Evolutionary conservation across 495 filamentous ascomycete species (phyloP).

Genomic region (Podospora pseudocomata): DNA sequence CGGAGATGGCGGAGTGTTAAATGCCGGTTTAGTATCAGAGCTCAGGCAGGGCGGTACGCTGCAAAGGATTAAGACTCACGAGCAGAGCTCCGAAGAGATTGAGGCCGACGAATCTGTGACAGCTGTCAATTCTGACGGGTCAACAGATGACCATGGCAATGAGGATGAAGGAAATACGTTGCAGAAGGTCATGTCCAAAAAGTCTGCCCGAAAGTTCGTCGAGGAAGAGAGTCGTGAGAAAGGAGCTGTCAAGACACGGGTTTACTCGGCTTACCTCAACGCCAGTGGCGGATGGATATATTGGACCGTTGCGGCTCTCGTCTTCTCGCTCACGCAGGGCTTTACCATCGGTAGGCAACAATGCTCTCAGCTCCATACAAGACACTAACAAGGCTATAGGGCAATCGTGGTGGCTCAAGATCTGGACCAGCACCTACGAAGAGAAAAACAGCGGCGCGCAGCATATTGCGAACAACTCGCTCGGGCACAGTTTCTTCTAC

Average conservation of each 20-base stretch:
- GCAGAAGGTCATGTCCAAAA: slow-evolving; percentile 42
- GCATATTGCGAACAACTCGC: slow-evolving; percentile 13
- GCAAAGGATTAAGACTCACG: slow-evolving; percentile 56
- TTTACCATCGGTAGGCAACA: slow-evolving; percentile 45
- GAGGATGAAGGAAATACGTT: slow-evolving; percentile 34
- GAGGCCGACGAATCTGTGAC: slow-evolving; percentile 44
- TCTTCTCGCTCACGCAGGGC: slow-evolving; percentile 51
- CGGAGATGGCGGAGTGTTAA: slow-evolving; percentile 59
- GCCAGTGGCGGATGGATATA: slow-evolving; percentile 62
- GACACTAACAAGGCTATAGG: slow-evolving; percentile 16
- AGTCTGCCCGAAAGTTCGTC: slow-evolving; percentile 59
- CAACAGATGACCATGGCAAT: slow-evolving; percentile 26
- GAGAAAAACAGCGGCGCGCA: slow-evolving; percentile 24
- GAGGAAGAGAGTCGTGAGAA: slow-evolving; percentile 68
- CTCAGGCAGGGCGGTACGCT: slow-evolving; percentile 54
- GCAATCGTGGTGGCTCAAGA: slow-evolving; percentile 64
- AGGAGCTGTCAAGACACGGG: slow-evolving; percentile 57
- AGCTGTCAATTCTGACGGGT: slow-evolving; percentile 45
- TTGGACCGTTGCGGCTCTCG: slow-evolving; percentile 54
- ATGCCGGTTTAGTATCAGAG: slow-evolving; percentile 58
- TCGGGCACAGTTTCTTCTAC: slow-evolving; percentile 34
- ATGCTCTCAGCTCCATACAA: not conserved
- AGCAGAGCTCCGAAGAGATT: slow-evolving; percentile 43
- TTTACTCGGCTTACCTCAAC: slow-evolving; percentile 64
- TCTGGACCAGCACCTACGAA: slow-evolving; percentile 58